Conservation (phyloP, 1,284 basidiomycete species). For the Papiliotrema fonsecae region DNA sequence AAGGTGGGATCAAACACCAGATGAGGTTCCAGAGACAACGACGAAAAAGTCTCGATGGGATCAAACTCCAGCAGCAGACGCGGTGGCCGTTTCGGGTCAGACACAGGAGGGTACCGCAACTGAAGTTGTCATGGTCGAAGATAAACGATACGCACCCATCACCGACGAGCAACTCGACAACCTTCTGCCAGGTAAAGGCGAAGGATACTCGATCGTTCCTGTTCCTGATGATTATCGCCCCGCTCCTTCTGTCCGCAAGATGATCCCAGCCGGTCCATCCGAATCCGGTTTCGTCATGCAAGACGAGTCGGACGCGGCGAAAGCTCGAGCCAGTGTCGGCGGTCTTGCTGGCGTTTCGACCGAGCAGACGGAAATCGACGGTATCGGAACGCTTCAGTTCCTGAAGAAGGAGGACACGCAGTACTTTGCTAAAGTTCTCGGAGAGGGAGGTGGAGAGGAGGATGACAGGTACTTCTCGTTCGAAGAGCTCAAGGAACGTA, state of each 20-base stretch:
- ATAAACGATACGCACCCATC: conserved; percentile 90
- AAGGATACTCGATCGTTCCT: conserved; percentile 86
- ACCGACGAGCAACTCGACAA: conserved; percentile 93
- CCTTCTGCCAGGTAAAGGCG: conserved; percentile 67
- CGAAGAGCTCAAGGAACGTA: conserved; percentile 99
- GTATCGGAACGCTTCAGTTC: conserved; percentile 93
- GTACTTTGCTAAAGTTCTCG: conserved; percentile 95
- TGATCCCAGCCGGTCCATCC: conserved; percentile 52
- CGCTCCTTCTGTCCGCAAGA: conserved; percentile 53
- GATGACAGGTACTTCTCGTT: conserved; percentile 74
- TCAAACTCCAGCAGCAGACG: conserved; percentile 42
- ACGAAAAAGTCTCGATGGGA: conserved; percentile 65
- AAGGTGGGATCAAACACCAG: conserved; percentile 88
- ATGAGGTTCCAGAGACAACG: conserved; percentile 54
- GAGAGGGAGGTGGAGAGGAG: conserved; percentile 77
- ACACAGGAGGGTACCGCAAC: conserved; percentile 41
- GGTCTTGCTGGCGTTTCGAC: conserved; percentile 70
- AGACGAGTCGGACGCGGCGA: conserved; percentile 83
- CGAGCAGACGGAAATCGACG: conserved; percentile 96
- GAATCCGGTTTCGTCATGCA: conserved; percentile 89
- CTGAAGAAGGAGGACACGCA: conserved; percentile 98
- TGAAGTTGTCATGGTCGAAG: conserved; percentile 81
- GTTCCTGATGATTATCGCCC: conserved; percentile 93
- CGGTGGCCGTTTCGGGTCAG: conserved; percentile 21
- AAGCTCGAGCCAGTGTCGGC: conserved; percentile 78